Conservation (phyloP, 306 rosid species). For the Cucumis melo region DNA sequence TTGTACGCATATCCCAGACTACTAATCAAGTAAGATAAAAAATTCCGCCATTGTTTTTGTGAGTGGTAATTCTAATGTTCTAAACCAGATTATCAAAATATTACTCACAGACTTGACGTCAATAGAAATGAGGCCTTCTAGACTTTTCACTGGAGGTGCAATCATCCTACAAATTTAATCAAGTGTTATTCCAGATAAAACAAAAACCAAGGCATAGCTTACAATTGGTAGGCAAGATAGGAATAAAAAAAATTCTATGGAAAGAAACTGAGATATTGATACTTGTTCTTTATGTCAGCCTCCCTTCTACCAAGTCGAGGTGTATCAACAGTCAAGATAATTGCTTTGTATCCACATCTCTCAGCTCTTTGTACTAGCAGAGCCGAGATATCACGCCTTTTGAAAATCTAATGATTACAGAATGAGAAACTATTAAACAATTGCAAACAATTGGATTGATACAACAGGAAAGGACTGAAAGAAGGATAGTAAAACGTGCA, state of each 20-base stretch:
- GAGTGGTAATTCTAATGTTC: not conserved
- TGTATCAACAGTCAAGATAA: slow-evolving; percentile 45
- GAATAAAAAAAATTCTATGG: not conserved
- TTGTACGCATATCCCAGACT: not conserved
- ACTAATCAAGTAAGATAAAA: not conserved
- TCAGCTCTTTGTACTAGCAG: slow-evolving; percentile 42
- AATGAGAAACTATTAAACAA: not conserved
- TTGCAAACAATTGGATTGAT: not conserved
- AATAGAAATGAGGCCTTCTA: slow-evolving; percentile 39
- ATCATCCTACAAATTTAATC: slow-evolving; percentile 28
- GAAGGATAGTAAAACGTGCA: not conserved
- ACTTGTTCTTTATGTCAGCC: slow-evolving; percentile 59
- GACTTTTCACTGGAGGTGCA: slow-evolving; percentile 33
- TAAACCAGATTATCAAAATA: not conserved
- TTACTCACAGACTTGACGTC: slow-evolving; percentile 29
- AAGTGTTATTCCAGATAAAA: not conserved
- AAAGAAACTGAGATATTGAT: not conserved
- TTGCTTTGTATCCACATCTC: slow-evolving; percentile 41
- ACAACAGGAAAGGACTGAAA: not conserved
- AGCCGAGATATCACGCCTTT: slow-evolving; percentile 38
- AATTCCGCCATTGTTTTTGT: not conserved
- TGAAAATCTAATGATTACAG: slow-evolving; percentile 26
- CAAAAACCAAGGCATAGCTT: not conserved
- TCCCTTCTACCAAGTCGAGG: slow-evolving; percentile 59
- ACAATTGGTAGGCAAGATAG: not conserved